Evolutionary conservation across 202 grass and related monocot genomes (phyloP).

Genomic region (Cymbopogon flexuosus): DNA sequence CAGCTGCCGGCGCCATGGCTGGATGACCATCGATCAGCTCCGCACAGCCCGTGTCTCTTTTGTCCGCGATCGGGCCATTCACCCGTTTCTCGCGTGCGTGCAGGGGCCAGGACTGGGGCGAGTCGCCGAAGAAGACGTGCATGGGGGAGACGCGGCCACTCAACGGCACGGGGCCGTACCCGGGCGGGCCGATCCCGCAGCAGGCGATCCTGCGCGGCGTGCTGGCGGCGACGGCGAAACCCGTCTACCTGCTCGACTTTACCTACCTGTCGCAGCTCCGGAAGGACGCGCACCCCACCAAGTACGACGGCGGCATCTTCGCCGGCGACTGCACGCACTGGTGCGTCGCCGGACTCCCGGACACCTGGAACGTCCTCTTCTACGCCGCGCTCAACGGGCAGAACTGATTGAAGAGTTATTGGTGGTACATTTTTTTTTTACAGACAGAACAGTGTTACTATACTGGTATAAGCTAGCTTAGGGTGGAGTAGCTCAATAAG

Average conservation of each 20-base stretch:
- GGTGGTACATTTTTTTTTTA: background rate
- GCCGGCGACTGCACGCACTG: constrained; percentile 78
- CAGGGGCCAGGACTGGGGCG: constrained; percentile 77
- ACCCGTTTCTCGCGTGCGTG: background rate
- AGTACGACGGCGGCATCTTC: constrained; percentile 58
- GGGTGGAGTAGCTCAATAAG: constrained; percentile 11
- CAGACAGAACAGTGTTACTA: background rate
- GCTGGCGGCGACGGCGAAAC: constrained; percentile 52
- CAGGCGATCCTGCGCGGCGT: constrained; percentile 46
- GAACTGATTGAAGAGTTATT: background rate
- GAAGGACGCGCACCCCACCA: constrained; percentile 84
- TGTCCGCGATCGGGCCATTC: too few species aligned
- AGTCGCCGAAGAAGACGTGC: constrained; percentile 40
- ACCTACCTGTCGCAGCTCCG: constrained; percentile 72
- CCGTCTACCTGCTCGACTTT: constrained; percentile 63
- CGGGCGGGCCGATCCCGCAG: constrained; percentile 49
- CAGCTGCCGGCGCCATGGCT: too few species aligned
- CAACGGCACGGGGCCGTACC: constrained; percentile 36
- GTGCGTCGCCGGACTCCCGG: constrained; percentile 74
- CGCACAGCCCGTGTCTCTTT: too few species aligned
- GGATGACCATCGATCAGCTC: too few species aligned
- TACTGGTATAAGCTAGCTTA: background rate
- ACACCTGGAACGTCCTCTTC: constrained; percentile 87
- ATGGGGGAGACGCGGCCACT: constrained; percentile 63
- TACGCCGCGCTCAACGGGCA: constrained; percentile 55